Conservation (phyloP, 192 early-diverging fungal genomes). For the Pecoramyces ruminantium region DNA sequence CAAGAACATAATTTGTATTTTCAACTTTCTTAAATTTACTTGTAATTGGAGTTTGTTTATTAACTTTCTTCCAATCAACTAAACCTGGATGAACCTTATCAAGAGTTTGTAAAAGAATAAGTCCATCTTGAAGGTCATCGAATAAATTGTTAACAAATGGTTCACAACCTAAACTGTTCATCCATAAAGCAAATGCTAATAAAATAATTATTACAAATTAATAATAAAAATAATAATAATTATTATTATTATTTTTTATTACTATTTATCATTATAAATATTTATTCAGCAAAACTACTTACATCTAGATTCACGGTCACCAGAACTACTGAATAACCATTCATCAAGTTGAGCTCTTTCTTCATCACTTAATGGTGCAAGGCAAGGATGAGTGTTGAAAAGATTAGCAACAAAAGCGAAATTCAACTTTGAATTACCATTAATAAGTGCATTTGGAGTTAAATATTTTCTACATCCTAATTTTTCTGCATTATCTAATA, state of each 20-base stretch:
- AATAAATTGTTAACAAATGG: constrained; percentile 97
- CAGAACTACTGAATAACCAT: constrained; percentile 50
- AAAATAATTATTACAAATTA: too few relatives aligned
- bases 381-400: constrained; percentile 93
- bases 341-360: constrained; percentile 83
- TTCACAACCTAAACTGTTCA: constrained; percentile 92
- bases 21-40: constrained; percentile 94
- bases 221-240: too few relatives aligned
- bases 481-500: constrained; percentile 80
- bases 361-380: constrained; percentile 75
- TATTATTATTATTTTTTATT: too few relatives aligned
- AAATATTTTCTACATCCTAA: constrained; percentile 89
- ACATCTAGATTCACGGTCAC: constrained; percentile 71
- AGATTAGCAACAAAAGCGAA: constrained; percentile 96
- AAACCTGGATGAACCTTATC: constrained; percentile 67
- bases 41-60: constrained; percentile 45
- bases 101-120: constrained; percentile 72
- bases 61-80: constrained; percentile 88
- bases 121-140: constrained; percentile 84
- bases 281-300: background rate
- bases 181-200: constrained; percentile 83
- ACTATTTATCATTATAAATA: too few relatives aligned
- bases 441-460: constrained; percentile 80
- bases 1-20: constrained; percentile 87
- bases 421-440: constrained; percentile 93